Evolutionary conservation across 805 yeast species (phyloP).

Genomic region (Candida silvicultrix): DNA sequence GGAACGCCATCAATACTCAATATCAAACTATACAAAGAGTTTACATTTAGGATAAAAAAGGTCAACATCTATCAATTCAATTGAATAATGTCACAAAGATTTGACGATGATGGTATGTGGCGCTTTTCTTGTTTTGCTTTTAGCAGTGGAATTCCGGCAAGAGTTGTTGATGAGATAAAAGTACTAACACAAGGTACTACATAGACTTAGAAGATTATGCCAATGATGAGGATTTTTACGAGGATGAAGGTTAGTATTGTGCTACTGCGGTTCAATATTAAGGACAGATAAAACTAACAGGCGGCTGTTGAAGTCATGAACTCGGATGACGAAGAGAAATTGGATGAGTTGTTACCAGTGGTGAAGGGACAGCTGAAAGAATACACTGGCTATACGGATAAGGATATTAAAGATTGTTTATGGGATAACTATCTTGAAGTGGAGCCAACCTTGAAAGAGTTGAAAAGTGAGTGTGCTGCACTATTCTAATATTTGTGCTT

Average conservation of each 20-base stretch:
- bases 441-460: conserved; percentile 42
- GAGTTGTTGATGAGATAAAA: too few relatives aligned
- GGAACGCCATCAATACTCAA: too few relatives aligned
- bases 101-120: conserved; percentile 21
- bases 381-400: conserved; percentile 37
- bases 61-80: too few relatives aligned
- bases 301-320: too few relatives aligned
- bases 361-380: conserved; percentile 31
- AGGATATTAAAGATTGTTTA: conserved; percentile 48
- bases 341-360: conserved; percentile 37
- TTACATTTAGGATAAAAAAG: neutral
- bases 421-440: conserved; percentile 55
- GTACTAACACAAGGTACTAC: neutral
- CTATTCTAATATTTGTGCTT: neutral
- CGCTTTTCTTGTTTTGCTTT: neutral
- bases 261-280: too few relatives aligned
- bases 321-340: conserved; percentile 33
- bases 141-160: neutral
- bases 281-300: too few relatives aligned
- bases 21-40: too few relatives aligned
- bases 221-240: conserved; percentile 12
- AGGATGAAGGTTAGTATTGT: conserved; percentile 14
- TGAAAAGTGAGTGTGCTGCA: conserved; percentile 22
- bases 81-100: conserved; percentile 6
- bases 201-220: conserved; percentile 25